A percentile compares a stretch with the other conserved stretches of the same genome.
These are phyloP conservation scores for Cyamopsis tetragonoloba DNA, from an alignment of 306 rosid genomes.

Conservation along the genomic window DNA sequence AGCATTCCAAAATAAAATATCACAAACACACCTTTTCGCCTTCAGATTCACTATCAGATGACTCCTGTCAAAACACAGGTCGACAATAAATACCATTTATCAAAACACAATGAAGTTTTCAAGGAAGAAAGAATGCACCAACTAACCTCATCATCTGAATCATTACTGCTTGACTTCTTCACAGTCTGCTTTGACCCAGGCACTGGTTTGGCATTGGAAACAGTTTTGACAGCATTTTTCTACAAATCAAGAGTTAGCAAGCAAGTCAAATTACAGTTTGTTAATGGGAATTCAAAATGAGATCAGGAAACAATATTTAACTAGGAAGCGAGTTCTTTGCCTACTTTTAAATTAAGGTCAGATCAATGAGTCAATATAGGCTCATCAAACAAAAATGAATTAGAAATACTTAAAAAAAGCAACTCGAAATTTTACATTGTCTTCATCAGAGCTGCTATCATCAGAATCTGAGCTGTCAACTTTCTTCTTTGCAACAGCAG, in stretches of 20 bases:
- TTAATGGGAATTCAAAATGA: no score
- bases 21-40: conserved; percentile 1
- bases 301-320: no score
- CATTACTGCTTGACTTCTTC: not conserved
- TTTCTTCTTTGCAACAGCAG: conserved; percentile 26
- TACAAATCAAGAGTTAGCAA: not conserved
- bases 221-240: not conserved
- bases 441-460: conserved; percentile 50
- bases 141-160: conserved; percentile 15
- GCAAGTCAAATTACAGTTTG: not conserved
- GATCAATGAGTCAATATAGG: not conserved
- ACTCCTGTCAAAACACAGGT: not conserved
- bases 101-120: not conserved
- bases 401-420: not conserved
- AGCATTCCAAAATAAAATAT: not conserved
- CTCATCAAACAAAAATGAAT: not conserved
- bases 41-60: conserved; percentile 14
- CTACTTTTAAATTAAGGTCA: no score
- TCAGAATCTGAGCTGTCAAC: conserved; percentile 49
- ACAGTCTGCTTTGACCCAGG: not conserved
- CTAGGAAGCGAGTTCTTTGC: no score
- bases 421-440: conserved; percentile 3
- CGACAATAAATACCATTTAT: not conserved
- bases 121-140: not conserved
- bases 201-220: not conserved